Percentiles rank a stretch among this genome's conserved stretches.
These are phyloP conservation scores for Arabidopsis hybrid DNA, from an alignment of 441 rosid genomes.

Conservation along the genomic window DNA sequence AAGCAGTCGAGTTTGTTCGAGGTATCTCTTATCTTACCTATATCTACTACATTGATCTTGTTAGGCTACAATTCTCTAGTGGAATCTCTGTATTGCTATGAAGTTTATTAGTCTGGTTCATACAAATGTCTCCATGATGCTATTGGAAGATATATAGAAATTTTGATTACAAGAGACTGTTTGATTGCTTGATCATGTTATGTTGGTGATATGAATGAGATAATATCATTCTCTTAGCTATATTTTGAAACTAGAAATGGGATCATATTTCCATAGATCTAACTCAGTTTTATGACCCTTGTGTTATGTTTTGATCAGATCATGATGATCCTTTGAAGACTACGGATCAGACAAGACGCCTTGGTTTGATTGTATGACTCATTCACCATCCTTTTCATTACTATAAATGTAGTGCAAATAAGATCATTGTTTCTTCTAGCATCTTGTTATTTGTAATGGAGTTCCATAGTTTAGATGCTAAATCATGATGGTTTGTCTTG, in stretches of 20 bases:
- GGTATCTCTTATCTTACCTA: slow-evolving; percentile 52
- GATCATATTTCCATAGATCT: neutral
- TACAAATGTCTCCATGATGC: neutral
- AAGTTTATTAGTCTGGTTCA: slow-evolving; percentile 3
- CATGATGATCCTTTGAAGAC: slow-evolving; percentile 94
- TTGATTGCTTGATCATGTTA: slow-evolving; percentile 10
- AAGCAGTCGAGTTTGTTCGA: slow-evolving; percentile 81
- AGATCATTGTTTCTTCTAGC: neutral
- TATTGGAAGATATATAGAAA: neutral
- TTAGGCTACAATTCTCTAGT: slow-evolving; percentile 13
- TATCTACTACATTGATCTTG: neutral
- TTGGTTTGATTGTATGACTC: slow-evolving; percentile 80
- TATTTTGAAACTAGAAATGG: neutral
- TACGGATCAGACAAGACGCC: slow-evolving; percentile 89
- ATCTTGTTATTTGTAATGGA: neutral
- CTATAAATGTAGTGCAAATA: neutral
- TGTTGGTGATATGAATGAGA: neutral
- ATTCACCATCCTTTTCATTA: neutral
- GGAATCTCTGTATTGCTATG: neutral
- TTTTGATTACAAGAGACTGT: neutral
- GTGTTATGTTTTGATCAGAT: slow-evolving; percentile 54
- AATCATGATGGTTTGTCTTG: neutral
- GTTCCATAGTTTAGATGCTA: neutral
- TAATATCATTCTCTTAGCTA: neutral
- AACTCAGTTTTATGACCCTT: neutral